Conservation (phyloP, 2,329 filamentous ascomycete genomes). For the Penicillium aurantiogriseum region DNA sequence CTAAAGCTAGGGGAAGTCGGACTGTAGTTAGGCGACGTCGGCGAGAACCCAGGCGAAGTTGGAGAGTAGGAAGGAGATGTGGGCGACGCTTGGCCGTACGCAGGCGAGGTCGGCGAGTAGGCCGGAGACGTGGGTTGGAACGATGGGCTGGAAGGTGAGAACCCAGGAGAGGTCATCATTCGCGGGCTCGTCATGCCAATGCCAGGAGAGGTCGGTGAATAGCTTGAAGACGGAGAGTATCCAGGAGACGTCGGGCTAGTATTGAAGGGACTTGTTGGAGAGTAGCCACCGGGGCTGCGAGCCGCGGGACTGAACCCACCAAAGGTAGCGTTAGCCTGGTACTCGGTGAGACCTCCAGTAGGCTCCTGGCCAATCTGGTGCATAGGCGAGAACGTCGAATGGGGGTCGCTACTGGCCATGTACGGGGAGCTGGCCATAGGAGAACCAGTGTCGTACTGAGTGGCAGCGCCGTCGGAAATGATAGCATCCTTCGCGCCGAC, state of each 20-base stretch:
- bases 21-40: constrained; percentile 61
- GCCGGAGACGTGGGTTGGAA: constrained; percentile 58
- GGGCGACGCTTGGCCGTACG: constrained; percentile 66
- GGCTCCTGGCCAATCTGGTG: constrained; percentile 64
- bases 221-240: constrained; percentile 62
- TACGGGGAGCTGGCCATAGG: constrained; percentile 61
- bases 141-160: constrained; percentile 55
- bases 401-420: constrained; percentile 62
- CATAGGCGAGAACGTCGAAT: constrained; percentile 69
- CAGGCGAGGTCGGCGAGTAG: constrained; percentile 77
- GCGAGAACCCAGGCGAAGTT: constrained; percentile 56
- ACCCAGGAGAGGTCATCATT: constrained; percentile 56
- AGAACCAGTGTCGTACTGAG: constrained; percentile 79
- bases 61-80: constrained; percentile 54
- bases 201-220: constrained; percentile 75
- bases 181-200: constrained; percentile 57
- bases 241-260: constrained; percentile 67
- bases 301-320: constrained; percentile 64
- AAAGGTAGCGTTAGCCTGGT: constrained; percentile 57
- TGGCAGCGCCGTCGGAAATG: constrained; percentile 76
- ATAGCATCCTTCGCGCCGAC: constrained; percentile 73
- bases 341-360: constrained; percentile 59
- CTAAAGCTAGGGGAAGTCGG: constrained; percentile 59
- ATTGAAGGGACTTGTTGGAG: constrained; percentile 74
- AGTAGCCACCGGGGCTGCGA: constrained; percentile 63